Percentiles rank a stretch among this genome's conserved stretches.
These are phyloP conservation scores for Aspergillus carlsbadensis DNA, from an alignment of 495 filamentous ascomycete species.

Conservation along the genomic window DNA sequence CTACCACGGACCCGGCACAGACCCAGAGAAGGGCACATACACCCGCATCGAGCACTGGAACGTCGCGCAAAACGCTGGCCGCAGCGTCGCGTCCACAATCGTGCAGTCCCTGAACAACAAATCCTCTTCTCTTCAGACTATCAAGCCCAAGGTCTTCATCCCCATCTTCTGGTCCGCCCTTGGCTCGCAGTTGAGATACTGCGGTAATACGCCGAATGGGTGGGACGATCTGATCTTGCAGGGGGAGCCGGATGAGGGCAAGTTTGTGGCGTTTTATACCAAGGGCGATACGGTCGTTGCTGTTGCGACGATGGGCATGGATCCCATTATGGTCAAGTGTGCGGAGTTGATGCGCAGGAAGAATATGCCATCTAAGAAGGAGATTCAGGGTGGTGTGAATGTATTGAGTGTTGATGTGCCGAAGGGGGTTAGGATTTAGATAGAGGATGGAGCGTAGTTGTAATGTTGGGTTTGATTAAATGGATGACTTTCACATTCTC, in stretches of 20 bases:
- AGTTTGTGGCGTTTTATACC: slow-evolving; percentile 86
- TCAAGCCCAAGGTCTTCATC: slow-evolving; percentile 70
- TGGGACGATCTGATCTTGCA: slow-evolving; percentile 81
- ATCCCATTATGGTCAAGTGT: slow-evolving; percentile 80
- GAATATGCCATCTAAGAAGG: slow-evolving; percentile 78
- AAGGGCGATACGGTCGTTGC: slow-evolving; percentile 89
- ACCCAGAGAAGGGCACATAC: slow-evolving; percentile 43
- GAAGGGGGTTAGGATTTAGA: slow-evolving; percentile 26
- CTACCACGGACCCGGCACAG: slow-evolving; percentile 84
- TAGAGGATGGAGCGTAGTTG: background rate
- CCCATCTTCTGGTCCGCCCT: slow-evolving; percentile 97
- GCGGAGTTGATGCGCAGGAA: slow-evolving; percentile 83
- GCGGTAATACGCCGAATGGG: slow-evolving; percentile 75
- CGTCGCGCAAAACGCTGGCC: slow-evolving; percentile 90
- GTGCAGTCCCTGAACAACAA: slow-evolving; percentile 41
- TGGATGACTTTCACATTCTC: background rate
- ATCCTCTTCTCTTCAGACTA: slow-evolving; percentile 28
- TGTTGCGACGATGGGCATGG: slow-evolving; percentile 85
- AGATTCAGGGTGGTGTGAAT: slow-evolving; percentile 73
- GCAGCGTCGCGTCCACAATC: slow-evolving; percentile 73
- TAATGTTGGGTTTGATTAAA: background rate
- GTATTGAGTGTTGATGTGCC: slow-evolving; percentile 61
- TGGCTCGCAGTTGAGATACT: slow-evolving; percentile 86
- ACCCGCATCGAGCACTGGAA: slow-evolving; percentile 96
- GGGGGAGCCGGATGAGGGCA: slow-evolving; percentile 74